Base-by-base conservation (phyloP, 106 monocot species). In the Phalaenopsis equestris region DNA sequence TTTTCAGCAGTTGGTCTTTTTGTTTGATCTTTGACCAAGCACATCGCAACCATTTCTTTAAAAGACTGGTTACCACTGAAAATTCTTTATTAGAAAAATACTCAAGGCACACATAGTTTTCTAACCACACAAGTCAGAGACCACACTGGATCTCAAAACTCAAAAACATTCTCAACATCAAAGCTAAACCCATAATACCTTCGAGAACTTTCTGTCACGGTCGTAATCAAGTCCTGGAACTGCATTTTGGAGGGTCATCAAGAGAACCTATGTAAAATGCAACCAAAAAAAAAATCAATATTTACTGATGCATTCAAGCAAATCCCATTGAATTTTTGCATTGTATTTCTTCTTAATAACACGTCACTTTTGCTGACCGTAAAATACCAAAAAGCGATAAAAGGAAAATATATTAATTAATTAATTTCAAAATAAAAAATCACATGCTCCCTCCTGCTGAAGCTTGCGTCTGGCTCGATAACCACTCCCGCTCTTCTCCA, bases 41-140 rank as follows among this genome's bases (percentile, higher is more conserved):
- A 96, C 96, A 94, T 96, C 23, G 94, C 91, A 78, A 94, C 93
- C 94, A 96, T 96, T 85, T 96, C 94, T 86, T 94, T 96, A 82
- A 93, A 96, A 76, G 93, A 91, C 91, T 93, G 93, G 84, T 86
- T 81, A 90, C 86, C 81, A 88, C 91, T 92, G 90, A 81, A 90
- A 87, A 80, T 84, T 43, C 72, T 65, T 87, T 82, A 77, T 95
- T 83, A 95, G 90, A 86, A 92, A 16, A 84, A 77, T 82, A 87
- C 81, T 38, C 74, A 74, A 74, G 41, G 18, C 15, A 72, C 15
- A 11, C 24, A 8, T 4, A 23, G 23, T 72, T 24, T 18, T 43
- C 10, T 74, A 5, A 42, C 18, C 19, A 41, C 43, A 43, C 16
- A 74, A 37, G 15, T 74, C 39, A 70, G 70, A 37, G 39, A 70